Conservation (phyloP, 2,329 filamentous ascomycete genomes). For the Xylariales sp. region DNA sequence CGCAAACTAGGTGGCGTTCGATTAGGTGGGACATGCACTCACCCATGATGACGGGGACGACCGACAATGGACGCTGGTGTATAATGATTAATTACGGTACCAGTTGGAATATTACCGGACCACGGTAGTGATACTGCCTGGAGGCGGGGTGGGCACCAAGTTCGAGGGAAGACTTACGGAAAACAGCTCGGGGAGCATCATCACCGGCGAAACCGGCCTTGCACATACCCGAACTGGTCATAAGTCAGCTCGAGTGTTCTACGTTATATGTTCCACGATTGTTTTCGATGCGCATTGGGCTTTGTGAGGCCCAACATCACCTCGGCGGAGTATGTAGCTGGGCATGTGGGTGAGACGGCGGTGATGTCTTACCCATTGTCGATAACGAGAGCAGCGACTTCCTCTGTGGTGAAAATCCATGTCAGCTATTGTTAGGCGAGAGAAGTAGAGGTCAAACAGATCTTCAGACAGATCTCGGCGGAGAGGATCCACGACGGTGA, state of each 20-base stretch:
- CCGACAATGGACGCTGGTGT: conserved; percentile 92
- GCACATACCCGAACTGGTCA: conserved; percentile 95
- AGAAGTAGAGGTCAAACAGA: too few relatives aligned
- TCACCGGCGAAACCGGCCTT: conserved; percentile 99
- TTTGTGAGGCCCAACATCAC: conserved; percentile 8
- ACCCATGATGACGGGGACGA: conserved; percentile 99
- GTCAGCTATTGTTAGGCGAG: conserved; percentile 35
- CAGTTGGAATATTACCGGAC: too few relatives aligned
- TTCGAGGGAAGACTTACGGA: conserved; percentile 74
- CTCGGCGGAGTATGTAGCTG: conserved; percentile 15
- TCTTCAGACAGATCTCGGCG: too few relatives aligned
- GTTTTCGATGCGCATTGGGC: conserved; percentile 12
- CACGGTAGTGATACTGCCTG: conserved; percentile 20
- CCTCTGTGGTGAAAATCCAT: conserved; percentile 62
- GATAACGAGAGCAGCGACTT: conserved; percentile 99
- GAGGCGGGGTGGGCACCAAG: conserved; percentile 32
- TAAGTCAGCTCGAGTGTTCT: conserved; percentile 19
- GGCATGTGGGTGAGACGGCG: conserved; percentile 32
- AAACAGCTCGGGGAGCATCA: conserved; percentile 99
- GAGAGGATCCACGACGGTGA: too few relatives aligned
- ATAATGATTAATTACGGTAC: too few relatives aligned
- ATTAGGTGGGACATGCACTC: conserved; percentile 46
- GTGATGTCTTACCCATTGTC: conserved; percentile 96
- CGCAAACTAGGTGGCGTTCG: conserved; percentile 10
- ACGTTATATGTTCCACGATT: not conserved